phyloP scores from a whole-genome alignment of 2,329 filamentous ascomycete genomes.

The Fusarium aywerte region DNA sequence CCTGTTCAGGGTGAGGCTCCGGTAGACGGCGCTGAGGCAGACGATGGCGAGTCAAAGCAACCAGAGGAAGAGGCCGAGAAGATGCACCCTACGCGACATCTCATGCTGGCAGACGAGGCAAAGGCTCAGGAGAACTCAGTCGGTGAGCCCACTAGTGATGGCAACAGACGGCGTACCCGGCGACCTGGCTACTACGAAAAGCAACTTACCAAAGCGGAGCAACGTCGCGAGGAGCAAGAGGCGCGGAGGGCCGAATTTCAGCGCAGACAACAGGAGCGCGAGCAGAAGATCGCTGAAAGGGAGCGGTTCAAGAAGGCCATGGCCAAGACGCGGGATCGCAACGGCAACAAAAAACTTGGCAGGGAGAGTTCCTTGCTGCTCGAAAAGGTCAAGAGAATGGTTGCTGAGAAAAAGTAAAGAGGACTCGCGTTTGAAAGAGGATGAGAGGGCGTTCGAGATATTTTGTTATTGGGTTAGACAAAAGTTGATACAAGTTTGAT shows the following conservation, averaged over 20 bases:
- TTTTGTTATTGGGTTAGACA: slow-evolving; percentile 31
- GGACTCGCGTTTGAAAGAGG: not conserved
- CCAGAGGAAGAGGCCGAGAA: slow-evolving; percentile 37
- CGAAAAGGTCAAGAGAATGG: slow-evolving; percentile 79
- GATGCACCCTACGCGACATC: slow-evolving; percentile 54
- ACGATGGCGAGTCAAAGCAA: slow-evolving; percentile 25
- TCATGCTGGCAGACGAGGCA: slow-evolving; percentile 55
- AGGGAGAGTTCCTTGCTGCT: slow-evolving; percentile 82
- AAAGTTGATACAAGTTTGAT: slow-evolving; percentile 32
- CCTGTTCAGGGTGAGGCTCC: slow-evolving; percentile 27
- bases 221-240: slow-evolving; percentile 56
- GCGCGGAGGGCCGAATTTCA: slow-evolving; percentile 55
- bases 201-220: slow-evolving; percentile 63
- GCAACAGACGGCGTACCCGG: slow-evolving; percentile 51
- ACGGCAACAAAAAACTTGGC: slow-evolving; percentile 82
- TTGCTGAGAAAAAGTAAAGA: slow-evolving; percentile 56
- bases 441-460: slow-evolving; percentile 26
- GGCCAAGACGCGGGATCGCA: slow-evolving; percentile 78
- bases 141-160: slow-evolving; percentile 43
- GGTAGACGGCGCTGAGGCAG: slow-evolving; percentile 31
- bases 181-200: slow-evolving; percentile 72
- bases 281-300: slow-evolving; percentile 72
- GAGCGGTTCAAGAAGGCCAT: slow-evolving; percentile 73
- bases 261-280: slow-evolving; percentile 69
- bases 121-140: slow-evolving; percentile 49